Base-by-base conservation (phyloP, 2,329 filamentous ascomycete genomes). In the Talaromyces sp. region DNA sequence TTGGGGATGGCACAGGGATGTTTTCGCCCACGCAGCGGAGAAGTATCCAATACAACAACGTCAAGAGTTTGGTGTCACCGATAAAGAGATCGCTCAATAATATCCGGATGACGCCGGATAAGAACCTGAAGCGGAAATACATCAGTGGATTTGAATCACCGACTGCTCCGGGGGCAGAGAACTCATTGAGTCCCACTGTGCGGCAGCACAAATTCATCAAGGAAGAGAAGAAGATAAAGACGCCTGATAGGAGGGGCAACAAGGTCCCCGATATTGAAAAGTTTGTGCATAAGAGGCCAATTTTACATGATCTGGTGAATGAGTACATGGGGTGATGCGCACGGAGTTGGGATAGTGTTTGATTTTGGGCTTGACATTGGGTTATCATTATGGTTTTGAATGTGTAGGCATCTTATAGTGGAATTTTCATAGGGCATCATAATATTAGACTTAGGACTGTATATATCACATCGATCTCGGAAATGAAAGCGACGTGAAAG, bases 281-380 rank as follows among this genome's bases (percentile, higher is more conserved):
- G 35, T 77, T 93, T 63, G 75, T 92, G 67, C 87, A 85, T 63
- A 86, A 84, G 39, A 86, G 86, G 69, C 84, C 86, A 39, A 82
- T 96, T 61, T 81, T 93, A 71, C 84, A 85, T 71, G 89, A 93
- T 80, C 87, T 96, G 66, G 80, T 92, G 69, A 91, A 95, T 76
- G 90, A 92, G 60, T 65, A 78, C 67, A 64, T 71, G 64, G 75
- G 72, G 23, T 77, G 63, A 69, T 61, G 5, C 11, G 2, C 16
- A 35, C 35, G 28, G 40, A 18, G 7, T 40, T 42, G 37, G 21
- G n/a, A 28, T 57, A 57, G 8, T 33, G 21, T 58, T 52, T 37
- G 35, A 21, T 6, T n/a, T 50, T n/a, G 18, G 60, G 28, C 6
- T 18, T n/a, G 5, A 9, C 18, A 14, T 54, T 35, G 28, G 50